Percentiles rank a stretch among this genome's conserved stretches.
Conservation (phyloP, 2,329 filamentous ascomycete genomes). For the Fusarium neocosmosporiellum region DNA sequence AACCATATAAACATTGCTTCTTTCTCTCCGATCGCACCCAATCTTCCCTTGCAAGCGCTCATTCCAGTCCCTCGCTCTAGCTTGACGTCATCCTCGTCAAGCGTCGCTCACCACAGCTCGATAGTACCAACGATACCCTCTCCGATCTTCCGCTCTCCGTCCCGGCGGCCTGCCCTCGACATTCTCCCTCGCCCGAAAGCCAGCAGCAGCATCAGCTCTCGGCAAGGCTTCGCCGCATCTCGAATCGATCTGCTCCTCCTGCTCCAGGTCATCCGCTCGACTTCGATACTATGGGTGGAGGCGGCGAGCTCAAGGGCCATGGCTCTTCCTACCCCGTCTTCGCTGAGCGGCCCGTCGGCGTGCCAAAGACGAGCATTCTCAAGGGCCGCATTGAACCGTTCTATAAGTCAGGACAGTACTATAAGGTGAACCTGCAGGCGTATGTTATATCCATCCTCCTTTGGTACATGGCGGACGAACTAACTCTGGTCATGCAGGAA, state of each 20-base stretch:
- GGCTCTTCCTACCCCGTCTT: constrained; percentile 62
- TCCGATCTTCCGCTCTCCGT: constrained; percentile 40
- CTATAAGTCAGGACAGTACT: constrained; percentile 82
- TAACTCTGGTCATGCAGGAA: constrained; percentile 44
- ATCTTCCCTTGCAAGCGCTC: background rate
- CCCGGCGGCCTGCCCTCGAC: constrained; percentile 40
- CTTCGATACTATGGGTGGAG: constrained; percentile 63
- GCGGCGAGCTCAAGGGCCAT: constrained; percentile 55
- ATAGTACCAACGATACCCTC: constrained; percentile 33
- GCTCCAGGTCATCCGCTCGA: constrained; percentile 46
- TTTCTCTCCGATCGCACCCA: background rate
- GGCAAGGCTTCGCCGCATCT: constrained; percentile 45
- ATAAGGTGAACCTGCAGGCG: constrained; percentile 78
- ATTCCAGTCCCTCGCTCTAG: background rate
- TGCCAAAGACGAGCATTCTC: constrained; percentile 88
- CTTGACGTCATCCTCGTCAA: constrained; percentile 22
- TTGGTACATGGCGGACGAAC: background rate
- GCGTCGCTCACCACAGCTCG: constrained; percentile 35
- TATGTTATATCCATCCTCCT: constrained; percentile 54
- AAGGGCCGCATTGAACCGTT: constrained; percentile 85
- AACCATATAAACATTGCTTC: background rate
- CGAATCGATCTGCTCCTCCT: constrained; percentile 53
- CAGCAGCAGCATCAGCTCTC: constrained; percentile 29
- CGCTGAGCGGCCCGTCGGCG: constrained; percentile 70
- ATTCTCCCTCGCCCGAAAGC: constrained; percentile 35